Evolutionary conservation across 192 early-diverging fungal genomes (phyloP), one percentile per base, ranked within the genome.

Genomic region (Coemansia sp.): DNA sequence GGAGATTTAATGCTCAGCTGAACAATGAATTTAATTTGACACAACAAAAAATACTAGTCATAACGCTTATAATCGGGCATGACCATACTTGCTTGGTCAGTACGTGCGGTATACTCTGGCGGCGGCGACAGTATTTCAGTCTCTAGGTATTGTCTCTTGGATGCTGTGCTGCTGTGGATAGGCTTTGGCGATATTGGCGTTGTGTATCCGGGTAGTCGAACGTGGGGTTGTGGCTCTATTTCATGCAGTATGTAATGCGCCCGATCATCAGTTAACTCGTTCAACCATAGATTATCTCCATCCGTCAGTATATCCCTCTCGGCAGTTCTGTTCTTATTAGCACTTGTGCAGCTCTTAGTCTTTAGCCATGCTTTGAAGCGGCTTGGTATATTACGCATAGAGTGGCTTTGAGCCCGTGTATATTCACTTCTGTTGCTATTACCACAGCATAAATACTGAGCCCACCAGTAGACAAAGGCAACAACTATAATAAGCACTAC

Each of bases 131-230:
- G 10, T 15, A 63, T 54, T 39, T 5, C 11, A 6, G 38, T 27
- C 24, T 43, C 52, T 3, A 50, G 22, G 41, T 63, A 37, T 22
- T 25, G 51, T 19, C 37, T 32, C 14, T 63, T 24, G 1, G 21
- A 23, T n/a, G 37, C 19, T 5, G 6, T n/a, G 6, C 27, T 6
- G 5, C 14, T 8, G 27, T 62, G 32, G 23, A 10, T 19, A 12
- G 55, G 15, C 9, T 27, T 19, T 17, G 60, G 60, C 5, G 6
- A 21, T 15, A 17, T 21, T 10, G 62, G 62, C 2, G 51, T 19
- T 27, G 62, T 3, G 24, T 63, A 63, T 24, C 11, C 45, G 10
- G 62, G 51, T 25, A 25, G 47, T n/a, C 19, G 17, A n/a, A 5
- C 37, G 19, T 24, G 12, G 15, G 24, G 1, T 29, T 32, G 49